Evolutionary conservation across 495 filamentous ascomycete genomes (phyloP).

Genomic region (Xylona heveae): DNA sequence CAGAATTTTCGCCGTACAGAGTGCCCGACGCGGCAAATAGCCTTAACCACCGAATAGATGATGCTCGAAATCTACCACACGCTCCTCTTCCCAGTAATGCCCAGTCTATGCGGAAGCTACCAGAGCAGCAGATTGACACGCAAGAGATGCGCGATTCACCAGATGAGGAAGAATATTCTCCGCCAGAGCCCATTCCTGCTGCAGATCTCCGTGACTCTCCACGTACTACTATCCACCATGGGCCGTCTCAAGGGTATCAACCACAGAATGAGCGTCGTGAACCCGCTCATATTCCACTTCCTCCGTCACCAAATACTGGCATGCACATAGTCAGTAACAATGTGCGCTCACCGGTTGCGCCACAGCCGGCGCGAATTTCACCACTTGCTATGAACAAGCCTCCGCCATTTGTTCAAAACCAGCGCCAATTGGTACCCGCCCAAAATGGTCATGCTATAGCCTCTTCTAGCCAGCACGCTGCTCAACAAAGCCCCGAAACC

Average conservation of each 20-base stretch:
- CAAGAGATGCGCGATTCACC: too few relatives aligned
- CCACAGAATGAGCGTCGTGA: neutral
- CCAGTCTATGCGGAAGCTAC: too few relatives aligned
- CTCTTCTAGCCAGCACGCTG: constrained; percentile 2
- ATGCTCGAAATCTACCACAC: too few relatives aligned
- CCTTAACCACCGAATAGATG: too few relatives aligned
- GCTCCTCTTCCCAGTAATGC: too few relatives aligned
- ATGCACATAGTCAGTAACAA: constrained; percentile 34
- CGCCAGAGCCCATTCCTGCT: too few relatives aligned
- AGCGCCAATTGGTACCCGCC: constrained; percentile 10
- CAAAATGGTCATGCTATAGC: constrained; percentile 2
- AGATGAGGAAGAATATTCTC: too few relatives aligned
- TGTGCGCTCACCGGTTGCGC: constrained; percentile 52
- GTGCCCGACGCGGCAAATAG: neutral
- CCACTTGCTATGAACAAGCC: constrained; percentile 45
- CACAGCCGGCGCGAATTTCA: constrained; percentile 64
- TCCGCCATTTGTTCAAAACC: constrained; percentile 24
- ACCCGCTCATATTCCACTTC: constrained; percentile 4
- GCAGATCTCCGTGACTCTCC: too few relatives aligned
- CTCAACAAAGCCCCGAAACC: constrained; percentile 16
- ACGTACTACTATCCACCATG: constrained; percentile 2
- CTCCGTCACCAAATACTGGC: constrained; percentile 7
- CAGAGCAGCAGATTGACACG: too few relatives aligned
- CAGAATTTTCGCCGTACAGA: neutral
- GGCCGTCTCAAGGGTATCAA: neutral